Base-by-base conservation (phyloP, 495 filamentous ascomycete species). In the Penicillium bialowiezense region DNA sequence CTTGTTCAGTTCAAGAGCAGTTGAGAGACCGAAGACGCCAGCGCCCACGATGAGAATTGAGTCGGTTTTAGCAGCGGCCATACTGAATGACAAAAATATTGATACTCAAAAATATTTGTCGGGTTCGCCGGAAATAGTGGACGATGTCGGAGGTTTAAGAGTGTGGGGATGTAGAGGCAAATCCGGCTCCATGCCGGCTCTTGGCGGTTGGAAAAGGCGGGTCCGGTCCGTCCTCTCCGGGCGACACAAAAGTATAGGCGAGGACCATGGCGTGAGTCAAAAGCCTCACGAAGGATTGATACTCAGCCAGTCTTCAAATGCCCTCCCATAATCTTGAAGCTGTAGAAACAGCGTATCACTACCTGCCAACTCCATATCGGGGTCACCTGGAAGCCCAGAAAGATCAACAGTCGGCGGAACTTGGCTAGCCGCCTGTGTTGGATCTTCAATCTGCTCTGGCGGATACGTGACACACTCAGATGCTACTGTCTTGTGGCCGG, bases 241-340 rank as follows among this genome's bases (percentile, higher is more conserved):
- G 14, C 15, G 15, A 54, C 24, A 24, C n/a, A 36, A 6, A 9
- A 13, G 28, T 9, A 33, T 18, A 40, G 6, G 20, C 38, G 7
- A 38, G 4, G 13, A n/a, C 8, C 18, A 7, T 26, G 8, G 13
- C 5, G 8, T 42, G 6, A 20, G 35, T 48, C 10, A 23, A 35
- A 43, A 12, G 28, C 19, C 24, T 48, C 42, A 58, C 14, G 34
- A 15, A 35, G 56, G 48, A 34, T 52, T 55, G 39, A 65, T 24
- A 41, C 64, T 65, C 13, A 62, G 52, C 66, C 66, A 69, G 46
- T 69, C 64, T 33, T 65, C 64, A 44, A 69, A 65, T 3, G 64
- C 59, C 36, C 55, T 54, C 1, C 59, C 66, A 41, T 67, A 69
- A 48, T 62, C 63, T 42, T 69, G 59, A 5, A 66, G 52, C 24